phyloP scores from a whole-genome alignment of 2,329 filamentous ascomycete species.

The Epichloe elymi region DNA sequence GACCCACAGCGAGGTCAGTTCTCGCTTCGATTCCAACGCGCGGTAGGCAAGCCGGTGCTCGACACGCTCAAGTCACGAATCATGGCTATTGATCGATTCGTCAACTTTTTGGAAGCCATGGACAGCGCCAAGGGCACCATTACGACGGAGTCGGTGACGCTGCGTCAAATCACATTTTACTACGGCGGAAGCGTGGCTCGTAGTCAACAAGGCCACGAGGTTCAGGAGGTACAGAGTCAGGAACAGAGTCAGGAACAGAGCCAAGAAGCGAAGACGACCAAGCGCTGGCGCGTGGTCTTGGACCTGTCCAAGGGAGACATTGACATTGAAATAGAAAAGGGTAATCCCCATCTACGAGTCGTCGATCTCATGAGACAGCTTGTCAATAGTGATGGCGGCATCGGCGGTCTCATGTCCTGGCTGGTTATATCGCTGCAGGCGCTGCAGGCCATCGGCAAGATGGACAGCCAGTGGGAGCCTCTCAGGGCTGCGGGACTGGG shows the following conservation, averaged over 20 bases:
- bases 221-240: neutral
- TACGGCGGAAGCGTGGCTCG: slow-evolving; percentile 32
- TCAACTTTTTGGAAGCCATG: slow-evolving; percentile 56
- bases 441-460: slow-evolving; percentile 44
- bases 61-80: slow-evolving; percentile 46
- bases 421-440: slow-evolving; percentile 51
- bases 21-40: slow-evolving; percentile 43
- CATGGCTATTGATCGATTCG: slow-evolving; percentile 55
- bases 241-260: slow-evolving; percentile 1
- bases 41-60: slow-evolving; percentile 46
- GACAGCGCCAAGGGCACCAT: slow-evolving; percentile 41
- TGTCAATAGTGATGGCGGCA: slow-evolving; percentile 42
- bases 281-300: slow-evolving; percentile 40
- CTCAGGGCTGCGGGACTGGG: slow-evolving; percentile 30
- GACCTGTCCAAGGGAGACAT: slow-evolving; percentile 43
- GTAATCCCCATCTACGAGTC: slow-evolving; percentile 56
- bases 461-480: slow-evolving; percentile 42
- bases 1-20: slow-evolving; percentile 47
- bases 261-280: slow-evolving; percentile 5
- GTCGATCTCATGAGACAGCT: slow-evolving; percentile 43
- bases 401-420: slow-evolving; percentile 37
- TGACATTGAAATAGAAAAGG: slow-evolving; percentile 43
- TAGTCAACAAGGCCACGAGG: slow-evolving; percentile 8
- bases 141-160: slow-evolving; percentile 42
- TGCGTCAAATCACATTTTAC: slow-evolving; percentile 54